These are phyloP conservation scores for Neospermospora avenae DNA, from an alignment of 2,329 filamentous ascomycete genomes.

Conservation along the genomic window DNA sequence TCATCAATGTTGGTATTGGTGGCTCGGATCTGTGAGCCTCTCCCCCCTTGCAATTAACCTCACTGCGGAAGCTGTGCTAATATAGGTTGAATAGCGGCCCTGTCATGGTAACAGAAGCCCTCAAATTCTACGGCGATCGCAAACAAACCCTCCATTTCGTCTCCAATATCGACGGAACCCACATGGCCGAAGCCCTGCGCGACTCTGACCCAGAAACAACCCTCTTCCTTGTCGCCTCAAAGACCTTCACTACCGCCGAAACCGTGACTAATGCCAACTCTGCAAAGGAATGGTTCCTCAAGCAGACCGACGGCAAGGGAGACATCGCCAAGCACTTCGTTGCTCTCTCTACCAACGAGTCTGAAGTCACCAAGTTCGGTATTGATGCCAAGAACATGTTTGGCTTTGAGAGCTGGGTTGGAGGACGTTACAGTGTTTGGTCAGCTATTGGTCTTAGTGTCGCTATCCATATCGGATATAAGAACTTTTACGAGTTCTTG, in stretches of 20 bases:
- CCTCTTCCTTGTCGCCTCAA: constrained; percentile 97
- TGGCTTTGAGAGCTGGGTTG: constrained; percentile 97
- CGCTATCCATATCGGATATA: constrained; percentile 89
- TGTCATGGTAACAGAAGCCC: constrained; percentile 97
- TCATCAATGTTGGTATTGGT: constrained; percentile 97
- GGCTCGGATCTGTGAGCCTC: constrained; percentile 88
- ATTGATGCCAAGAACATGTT: constrained; percentile 99
- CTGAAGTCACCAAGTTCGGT: constrained; percentile 95
- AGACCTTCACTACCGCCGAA: constrained; percentile 99
- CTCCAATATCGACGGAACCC: constrained; percentile 98
- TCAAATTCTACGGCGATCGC: constrained; percentile 88
- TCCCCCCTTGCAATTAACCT: neutral
- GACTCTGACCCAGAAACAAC: constrained; percentile 93
- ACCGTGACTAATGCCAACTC: constrained; percentile 96
- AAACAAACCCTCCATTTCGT: constrained; percentile 94
- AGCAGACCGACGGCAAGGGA: constrained; percentile 70
- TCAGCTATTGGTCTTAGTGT: constrained; percentile 96
- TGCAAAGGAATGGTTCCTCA: constrained; percentile 94
- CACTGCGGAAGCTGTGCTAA: constrained; percentile 22
- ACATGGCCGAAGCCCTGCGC: constrained; percentile 90
- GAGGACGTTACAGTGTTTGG: constrained; percentile 98
- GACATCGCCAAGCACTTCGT: constrained; percentile 99
- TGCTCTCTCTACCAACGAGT: constrained; percentile 91
- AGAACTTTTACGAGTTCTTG: constrained; percentile 97
- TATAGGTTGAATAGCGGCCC: constrained; percentile 62